Conservation (phyloP, 192 early-diverging fungal genomes). For the Coemansia sp. region DNA sequence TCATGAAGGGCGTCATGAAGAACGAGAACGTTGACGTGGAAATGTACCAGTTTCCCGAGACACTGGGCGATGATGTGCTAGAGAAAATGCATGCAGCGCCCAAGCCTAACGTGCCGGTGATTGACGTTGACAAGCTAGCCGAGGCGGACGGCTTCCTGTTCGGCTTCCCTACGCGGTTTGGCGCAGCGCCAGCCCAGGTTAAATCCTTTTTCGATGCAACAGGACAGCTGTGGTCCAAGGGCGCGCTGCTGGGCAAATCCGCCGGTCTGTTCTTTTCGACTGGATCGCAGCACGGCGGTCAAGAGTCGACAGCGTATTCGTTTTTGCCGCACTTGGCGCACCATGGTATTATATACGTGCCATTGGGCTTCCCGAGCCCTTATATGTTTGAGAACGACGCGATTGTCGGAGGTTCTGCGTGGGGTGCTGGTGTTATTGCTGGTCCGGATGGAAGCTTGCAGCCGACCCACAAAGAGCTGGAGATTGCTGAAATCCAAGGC, state of each 20-base stretch:
- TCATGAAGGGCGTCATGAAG: constrained; percentile 60
- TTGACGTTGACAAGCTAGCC: constrained; percentile 48
- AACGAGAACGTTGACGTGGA: constrained; percentile 45
- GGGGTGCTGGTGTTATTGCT: constrained; percentile 58
- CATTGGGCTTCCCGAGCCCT: constrained; percentile 58
- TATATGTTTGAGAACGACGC: constrained; percentile 58
- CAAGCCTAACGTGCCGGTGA: constrained; percentile 48
- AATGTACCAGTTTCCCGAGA: constrained; percentile 58
- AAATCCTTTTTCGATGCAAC: constrained; percentile 69
- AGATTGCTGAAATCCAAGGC: constrained; percentile 37
- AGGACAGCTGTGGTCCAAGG: constrained; percentile 56
- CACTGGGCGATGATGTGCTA: constrained; percentile 56
- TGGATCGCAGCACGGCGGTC: constrained; percentile 73
- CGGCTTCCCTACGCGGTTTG: constrained; percentile 71
- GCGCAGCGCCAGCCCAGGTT: constrained; percentile 69
- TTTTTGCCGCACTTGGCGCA: constrained; percentile 50
- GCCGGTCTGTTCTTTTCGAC: constrained; percentile 74
- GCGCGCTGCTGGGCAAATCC: constrained; percentile 66
- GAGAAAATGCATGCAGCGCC: constrained; percentile 61
- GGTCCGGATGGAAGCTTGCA: constrained; percentile 18
- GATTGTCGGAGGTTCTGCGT: constrained; percentile 66
- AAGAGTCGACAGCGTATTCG: constrained; percentile 67
- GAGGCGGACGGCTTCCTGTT: constrained; percentile 69
- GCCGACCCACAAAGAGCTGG: constrained; percentile 24
- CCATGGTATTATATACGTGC: constrained; percentile 79